phyloP scores from a whole-genome alignment of 163 green algal species.

The Scenedesmus sp. region DNA sequence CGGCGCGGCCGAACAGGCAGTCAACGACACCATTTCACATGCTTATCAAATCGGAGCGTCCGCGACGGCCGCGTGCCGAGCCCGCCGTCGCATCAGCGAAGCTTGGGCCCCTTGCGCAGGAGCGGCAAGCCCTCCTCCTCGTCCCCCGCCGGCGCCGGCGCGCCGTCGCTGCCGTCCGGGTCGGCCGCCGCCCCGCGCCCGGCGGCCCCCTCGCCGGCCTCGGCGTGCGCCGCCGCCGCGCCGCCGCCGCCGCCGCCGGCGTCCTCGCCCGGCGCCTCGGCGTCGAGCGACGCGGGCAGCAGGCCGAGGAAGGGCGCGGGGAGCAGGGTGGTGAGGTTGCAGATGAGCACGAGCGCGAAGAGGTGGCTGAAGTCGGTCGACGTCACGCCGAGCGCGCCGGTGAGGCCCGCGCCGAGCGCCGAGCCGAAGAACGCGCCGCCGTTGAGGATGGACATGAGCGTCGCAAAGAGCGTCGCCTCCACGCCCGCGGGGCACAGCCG shows the following conservation, averaged over 20 bases:
- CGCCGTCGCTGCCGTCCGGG: no score
- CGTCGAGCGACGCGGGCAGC: slow-evolving; percentile 59
- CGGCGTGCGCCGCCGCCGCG: not conserved
- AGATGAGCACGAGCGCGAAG: slow-evolving; percentile 66
- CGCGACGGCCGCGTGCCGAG: no score
- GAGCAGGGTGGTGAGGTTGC: slow-evolving; percentile 66
- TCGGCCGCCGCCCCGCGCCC: no score
- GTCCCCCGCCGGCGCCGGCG: no score
- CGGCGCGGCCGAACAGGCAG: no score
- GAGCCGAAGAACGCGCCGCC: slow-evolving; percentile 48
- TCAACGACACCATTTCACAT: no score
- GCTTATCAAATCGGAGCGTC: no score
- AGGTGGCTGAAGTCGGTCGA: slow-evolving; percentile 72
- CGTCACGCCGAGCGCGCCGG: slow-evolving; percentile 70
- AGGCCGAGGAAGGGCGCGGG: slow-evolving; percentile 70
- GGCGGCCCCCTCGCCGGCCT: no score
- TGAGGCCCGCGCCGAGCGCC: slow-evolving; percentile 67
- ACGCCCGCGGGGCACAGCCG: slow-evolving; percentile 93
- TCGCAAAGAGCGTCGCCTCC: slow-evolving; percentile 97
- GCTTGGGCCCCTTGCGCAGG: no score
- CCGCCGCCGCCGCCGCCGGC: not conserved
- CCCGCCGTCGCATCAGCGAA: no score
- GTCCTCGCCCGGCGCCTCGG: slow-evolving; percentile 14
- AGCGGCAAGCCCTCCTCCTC: no score
- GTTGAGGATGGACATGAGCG: slow-evolving; percentile 89